These are phyloP conservation scores for Triadica sebifera DNA, from an alignment of 345 rosid genomes.

Conservation along the genomic window DNA sequence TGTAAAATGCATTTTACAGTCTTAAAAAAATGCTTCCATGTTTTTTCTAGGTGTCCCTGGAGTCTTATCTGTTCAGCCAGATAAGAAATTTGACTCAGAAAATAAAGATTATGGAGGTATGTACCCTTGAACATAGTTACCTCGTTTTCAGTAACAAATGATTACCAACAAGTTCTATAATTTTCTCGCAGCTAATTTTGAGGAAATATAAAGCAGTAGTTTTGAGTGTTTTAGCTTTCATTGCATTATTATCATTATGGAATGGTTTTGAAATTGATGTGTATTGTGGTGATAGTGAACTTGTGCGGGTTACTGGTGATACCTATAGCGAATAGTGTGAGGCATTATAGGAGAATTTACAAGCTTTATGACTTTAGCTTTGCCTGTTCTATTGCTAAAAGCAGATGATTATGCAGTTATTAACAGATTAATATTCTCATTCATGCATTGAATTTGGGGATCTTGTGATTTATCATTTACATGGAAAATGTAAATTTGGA, in stretches of 20 bases:
- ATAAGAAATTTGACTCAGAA: slow-evolving; percentile 57
- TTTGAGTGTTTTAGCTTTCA: background rate
- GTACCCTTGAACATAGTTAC: background rate
- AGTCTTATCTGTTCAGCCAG: slow-evolving; percentile 71
- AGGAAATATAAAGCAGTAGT: background rate
- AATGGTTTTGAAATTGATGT: background rate
- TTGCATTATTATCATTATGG: background rate
- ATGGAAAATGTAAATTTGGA: background rate
- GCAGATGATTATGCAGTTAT: background rate
- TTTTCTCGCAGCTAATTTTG: too few relatives aligned
- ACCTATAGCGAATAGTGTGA: background rate
- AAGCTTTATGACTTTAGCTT: background rate
- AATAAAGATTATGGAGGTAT: slow-evolving; percentile 73
- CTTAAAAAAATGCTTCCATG: slow-evolving; percentile 11
- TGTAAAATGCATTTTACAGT: slow-evolving; percentile 12
- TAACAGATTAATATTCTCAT: too few relatives aligned
- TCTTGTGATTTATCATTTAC: background rate
- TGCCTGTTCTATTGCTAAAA: background rate
- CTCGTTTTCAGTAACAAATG: background rate
- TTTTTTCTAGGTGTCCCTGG: slow-evolving; percentile 79
- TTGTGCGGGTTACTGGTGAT: background rate
- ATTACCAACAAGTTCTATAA: background rate
- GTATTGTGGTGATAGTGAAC: background rate
- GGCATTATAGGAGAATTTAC: background rate
- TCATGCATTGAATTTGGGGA: too few relatives aligned